phyloP scores from a whole-genome alignment of 345 rosid genomes.

The Lagerstroemia speciosa region DNA sequence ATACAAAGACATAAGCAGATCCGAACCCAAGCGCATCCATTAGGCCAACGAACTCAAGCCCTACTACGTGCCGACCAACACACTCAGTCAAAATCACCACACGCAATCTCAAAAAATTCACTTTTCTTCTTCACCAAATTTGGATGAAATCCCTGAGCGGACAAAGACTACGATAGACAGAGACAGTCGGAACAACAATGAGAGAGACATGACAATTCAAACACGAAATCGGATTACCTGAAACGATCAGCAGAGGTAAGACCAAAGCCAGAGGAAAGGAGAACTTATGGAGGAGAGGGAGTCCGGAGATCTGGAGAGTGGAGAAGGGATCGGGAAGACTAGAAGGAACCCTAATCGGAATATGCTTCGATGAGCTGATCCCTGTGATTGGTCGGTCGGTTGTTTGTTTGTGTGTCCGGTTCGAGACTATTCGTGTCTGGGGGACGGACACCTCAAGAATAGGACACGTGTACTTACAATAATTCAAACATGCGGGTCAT shows the following conservation, averaged over 20 bases:
- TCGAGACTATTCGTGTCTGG: not conserved
- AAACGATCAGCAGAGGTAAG: not conserved
- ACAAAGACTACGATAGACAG: not conserved
- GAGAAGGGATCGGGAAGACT: not conserved
- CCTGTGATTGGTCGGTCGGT: not conserved
- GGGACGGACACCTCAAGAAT: not conserved
- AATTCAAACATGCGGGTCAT: no score
- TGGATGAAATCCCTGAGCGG: no score
- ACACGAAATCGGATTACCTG: not conserved
- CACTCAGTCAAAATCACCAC: not conserved
- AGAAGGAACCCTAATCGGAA: conserved; percentile 9
- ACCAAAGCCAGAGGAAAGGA: not conserved
- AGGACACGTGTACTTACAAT: not conserved
- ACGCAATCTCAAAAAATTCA: no score
- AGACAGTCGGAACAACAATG: not conserved
- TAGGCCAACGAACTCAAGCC: no score
- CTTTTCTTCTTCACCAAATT: no score
- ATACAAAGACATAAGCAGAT: not conserved
- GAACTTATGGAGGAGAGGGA: not conserved
- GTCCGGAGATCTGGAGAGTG: not conserved
- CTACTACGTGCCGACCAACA: not conserved
- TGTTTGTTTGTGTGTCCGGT: not conserved
- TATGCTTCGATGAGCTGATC: not conserved
- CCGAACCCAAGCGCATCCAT: not conserved
- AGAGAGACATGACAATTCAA: not conserved